Base-by-base conservation (phyloP, 2,329 filamentous ascomycete genomes). In the Colletotrichum sp. region DNA sequence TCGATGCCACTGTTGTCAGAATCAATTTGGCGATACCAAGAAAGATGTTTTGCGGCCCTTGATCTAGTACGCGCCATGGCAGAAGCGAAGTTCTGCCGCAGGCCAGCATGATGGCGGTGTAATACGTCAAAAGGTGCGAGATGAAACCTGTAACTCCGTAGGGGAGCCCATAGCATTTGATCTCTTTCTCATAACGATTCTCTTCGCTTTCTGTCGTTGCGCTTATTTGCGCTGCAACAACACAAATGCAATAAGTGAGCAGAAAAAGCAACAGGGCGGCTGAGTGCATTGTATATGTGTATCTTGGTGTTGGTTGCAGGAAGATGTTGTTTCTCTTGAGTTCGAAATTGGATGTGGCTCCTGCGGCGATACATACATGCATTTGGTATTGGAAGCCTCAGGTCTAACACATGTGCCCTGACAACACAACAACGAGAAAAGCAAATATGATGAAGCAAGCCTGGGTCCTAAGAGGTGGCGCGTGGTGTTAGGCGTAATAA, bases 381-480 rank as follows among this genome's bases (percentile, higher is more conserved):
- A 6, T 48, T n/a, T 48, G 18, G n/a, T 13, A 8, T 48, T 18
- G 43, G 9, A 48, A 13, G 43, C 43, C 43, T 48, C 6, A 13
- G 18, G 43, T 21, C 1, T 21, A 3, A 43, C 0, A 21, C 10
- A 4, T 12, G 2, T 48, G 2, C 10, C 9, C n/a, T 21, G n/a
- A n/a, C 43, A 48, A 8, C n/a, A 6, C 1, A 21, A 21, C 1
- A 21, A 13, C 10, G 43, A 48, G 43, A 48, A 48, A 6, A 48
- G 12, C 10, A 52, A 4, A 21, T 2, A 7, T 52, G 43, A 52
- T 13, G 10, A 21, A 52, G 43, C 10, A 21, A 21, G 43, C n/a
- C 10, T 52, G 43, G 6, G 12, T 13, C 10, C 6, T 52, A 3
- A 6, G 7, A 52, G 43, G n/a, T 21, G 43, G 6, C n/a, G 3